Percentiles rank a stretch among this genome's conserved stretches.
phyloP scores from a whole-genome alignment of 2,329 filamentous ascomycete genomes.

The Clarireedia homoeocarpa region DNA sequence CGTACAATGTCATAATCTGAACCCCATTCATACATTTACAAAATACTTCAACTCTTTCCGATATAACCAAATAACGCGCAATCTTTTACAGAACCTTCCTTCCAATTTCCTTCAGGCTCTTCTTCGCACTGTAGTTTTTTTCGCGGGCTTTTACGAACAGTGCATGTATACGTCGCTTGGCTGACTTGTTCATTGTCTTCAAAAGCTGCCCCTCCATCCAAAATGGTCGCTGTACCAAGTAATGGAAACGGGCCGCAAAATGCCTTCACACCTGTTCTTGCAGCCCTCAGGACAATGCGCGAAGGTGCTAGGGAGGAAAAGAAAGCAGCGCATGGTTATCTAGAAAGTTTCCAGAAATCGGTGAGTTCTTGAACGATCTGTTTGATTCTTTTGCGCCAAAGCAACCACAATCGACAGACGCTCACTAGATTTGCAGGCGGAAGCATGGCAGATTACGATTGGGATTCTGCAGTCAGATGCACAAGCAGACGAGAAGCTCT shows the following conservation, averaged over 20 bases:
- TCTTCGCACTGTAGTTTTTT: neutral
- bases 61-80: neutral
- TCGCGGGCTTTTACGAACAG: neutral
- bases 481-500: slow-evolving; percentile 80
- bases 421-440: slow-evolving; percentile 48
- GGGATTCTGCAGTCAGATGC: slow-evolving; percentile 76
- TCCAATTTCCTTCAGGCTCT: neutral
- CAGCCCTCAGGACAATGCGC: slow-evolving; percentile 87
- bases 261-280: slow-evolving; percentile 76
- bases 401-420: slow-evolving; percentile 7
- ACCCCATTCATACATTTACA: neutral
- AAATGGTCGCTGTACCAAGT: slow-evolving; percentile 31
- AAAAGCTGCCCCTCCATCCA: slow-evolving; percentile 24
- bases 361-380: slow-evolving; percentile 43
- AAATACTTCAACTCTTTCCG: slow-evolving; percentile 7
- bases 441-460: slow-evolving; percentile 86
- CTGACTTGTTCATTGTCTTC: slow-evolving; percentile 8
- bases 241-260: slow-evolving; percentile 56
- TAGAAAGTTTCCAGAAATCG: slow-evolving; percentile 97
- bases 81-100: neutral
- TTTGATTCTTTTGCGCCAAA: slow-evolving; percentile 9
- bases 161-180: slow-evolving; percentile 10
- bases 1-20: too few species aligned
- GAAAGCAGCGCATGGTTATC: slow-evolving; percentile 80
- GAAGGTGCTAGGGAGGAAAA: slow-evolving; percentile 76